Percentiles rank a stretch among this genome's conserved stretches.
Evolutionary conservation across 495 filamentous ascomycete genomes (phyloP).

Genomic region (Aspergillus conjunctus): DNA sequence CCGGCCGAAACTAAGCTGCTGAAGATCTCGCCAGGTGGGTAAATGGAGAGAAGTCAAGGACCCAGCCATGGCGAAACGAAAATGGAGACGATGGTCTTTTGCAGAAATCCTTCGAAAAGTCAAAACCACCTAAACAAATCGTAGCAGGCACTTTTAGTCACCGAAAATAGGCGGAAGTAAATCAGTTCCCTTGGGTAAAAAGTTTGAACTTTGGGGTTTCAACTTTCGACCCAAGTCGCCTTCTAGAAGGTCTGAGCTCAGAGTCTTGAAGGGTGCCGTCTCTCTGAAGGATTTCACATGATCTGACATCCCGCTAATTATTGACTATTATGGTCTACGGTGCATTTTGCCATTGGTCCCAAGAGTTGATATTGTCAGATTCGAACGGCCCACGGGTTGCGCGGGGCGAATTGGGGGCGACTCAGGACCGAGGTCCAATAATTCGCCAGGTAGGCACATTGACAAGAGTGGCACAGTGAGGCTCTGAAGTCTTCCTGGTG

Average conservation of each 20-base stretch:
- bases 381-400: not conserved
- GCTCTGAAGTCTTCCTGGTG: not conserved
- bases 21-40: slow-evolving; percentile 2
- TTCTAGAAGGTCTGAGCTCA: not conserved
- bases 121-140: not conserved
- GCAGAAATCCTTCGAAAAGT: not conserved
- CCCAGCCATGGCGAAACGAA: not conserved
- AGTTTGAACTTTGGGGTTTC: too few relatives aligned
- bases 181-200: too few relatives aligned
- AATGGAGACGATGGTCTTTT: not conserved
- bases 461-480: not conserved
- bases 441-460: not conserved
- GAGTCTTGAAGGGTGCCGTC: not conserved
- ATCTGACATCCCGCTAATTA: slow-evolving; percentile 3
- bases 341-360: not conserved
- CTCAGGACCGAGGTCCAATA: not conserved
- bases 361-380: not conserved
- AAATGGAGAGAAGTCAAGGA: not conserved
- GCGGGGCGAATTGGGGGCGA: not conserved
- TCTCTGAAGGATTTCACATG: slow-evolving; percentile 3
- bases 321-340: not conserved
- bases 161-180: too few relatives aligned
- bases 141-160: not conserved
- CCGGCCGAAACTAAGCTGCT: slow-evolving; percentile 3
- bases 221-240: not conserved